Evolutionary conservation across 2,329 filamentous ascomycete species (phyloP), one percentile per base, ranked within the genome.

Genomic region (Cladosporium cucumerinum): DNA sequence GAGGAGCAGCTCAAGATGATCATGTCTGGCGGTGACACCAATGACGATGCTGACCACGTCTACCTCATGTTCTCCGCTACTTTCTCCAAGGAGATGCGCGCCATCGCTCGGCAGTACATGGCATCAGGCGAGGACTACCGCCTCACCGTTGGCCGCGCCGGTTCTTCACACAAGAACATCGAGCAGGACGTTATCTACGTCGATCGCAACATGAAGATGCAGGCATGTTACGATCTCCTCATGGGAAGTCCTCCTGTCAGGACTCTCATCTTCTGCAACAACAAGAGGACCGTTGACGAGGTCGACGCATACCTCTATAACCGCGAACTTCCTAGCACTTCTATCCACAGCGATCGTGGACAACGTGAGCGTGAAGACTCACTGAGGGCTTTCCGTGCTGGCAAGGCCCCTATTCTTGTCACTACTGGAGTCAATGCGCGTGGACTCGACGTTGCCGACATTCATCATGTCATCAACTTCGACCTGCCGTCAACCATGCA

Each of bases 21-120:
- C 66, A 87, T 98, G 77, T 82, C 83, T 58, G 93, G 92, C 67
- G 90, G 90, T 73, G 80, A 97, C 84, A 87, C 77, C 80, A 96
- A 97, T 67, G 87, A 90, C 64, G 92, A 89, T 72, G 85, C 82
- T 7, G 87, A 89, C 65, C 86, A 89, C 69, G 81, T 82, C 8
- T 88, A 86, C 76, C 84, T 96, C 78, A 89, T 99, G 81, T 98
- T 98, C 77, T 97, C 93, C 0, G 95, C 95, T 0, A 98, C 95
- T 0, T 98, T 99, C 78, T 92, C 93, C 48, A 93, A 90, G 79
- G 81, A 81, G 0, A 87, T 91, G 68, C 91, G 93, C 32, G 83
- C 89, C 26, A 80, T 98, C 16, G 94, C 93, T 12, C 87, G 86
- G 65, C 83, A 90, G 30, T 91, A 93, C 73, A 86, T 99, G 65